A percentile compares a stretch with the other conserved stretches of the same genome.
These are phyloP conservation scores for Moniliophthora roreri DNA, from an alignment of 1,284 basidiomycete genomes.

Conservation along the genomic window DNA sequence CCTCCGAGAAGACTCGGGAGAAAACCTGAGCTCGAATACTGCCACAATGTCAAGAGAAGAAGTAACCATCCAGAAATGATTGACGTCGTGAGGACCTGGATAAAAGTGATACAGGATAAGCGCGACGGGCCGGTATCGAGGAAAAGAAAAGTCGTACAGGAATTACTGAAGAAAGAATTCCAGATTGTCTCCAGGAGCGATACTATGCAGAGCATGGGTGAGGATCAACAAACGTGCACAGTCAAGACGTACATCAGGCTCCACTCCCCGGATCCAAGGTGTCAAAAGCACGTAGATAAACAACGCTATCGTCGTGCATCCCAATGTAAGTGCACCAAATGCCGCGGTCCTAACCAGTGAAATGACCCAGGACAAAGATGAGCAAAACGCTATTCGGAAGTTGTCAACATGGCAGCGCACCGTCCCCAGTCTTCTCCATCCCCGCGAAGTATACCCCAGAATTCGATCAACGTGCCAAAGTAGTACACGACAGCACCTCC, in stretches of 20 bases:
- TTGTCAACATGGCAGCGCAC: conserved; percentile 33
- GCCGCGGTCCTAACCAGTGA: conserved; percentile 45
- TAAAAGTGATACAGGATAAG: conserved; percentile 15
- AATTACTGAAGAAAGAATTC: conserved; percentile 56
- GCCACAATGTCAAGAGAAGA: conserved; percentile 58
- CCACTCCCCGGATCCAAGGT: conserved; percentile 61
- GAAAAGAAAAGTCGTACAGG: conserved; percentile 34
- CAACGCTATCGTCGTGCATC: conserved; percentile 57
- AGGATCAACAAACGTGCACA: not conserved
- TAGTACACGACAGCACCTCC: conserved; percentile 62
- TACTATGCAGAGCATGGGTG: conserved; percentile 40
- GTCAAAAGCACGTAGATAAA: conserved; percentile 71
- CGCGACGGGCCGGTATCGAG: not conserved
- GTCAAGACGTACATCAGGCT: conserved; percentile 57
- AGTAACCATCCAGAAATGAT: conserved; percentile 71
- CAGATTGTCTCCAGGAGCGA: conserved; percentile 60
- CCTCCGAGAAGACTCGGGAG: conserved; percentile 62
- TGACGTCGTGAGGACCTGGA: conserved; percentile 56
- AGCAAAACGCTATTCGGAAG: not conserved
- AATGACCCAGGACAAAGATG: conserved; percentile 2
- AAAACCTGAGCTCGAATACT: conserved; percentile 65
- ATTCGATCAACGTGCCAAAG: conserved; percentile 50
- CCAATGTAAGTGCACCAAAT: conserved; percentile 48
- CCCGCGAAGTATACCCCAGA: conserved; percentile 40
- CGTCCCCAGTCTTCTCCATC: conserved; percentile 46